Evolutionary conservation across 495 filamentous ascomycete genomes (phyloP), one percentile per base, ranked within the genome.

Genomic region (Pseudomonodictys pantanalensis): DNA sequence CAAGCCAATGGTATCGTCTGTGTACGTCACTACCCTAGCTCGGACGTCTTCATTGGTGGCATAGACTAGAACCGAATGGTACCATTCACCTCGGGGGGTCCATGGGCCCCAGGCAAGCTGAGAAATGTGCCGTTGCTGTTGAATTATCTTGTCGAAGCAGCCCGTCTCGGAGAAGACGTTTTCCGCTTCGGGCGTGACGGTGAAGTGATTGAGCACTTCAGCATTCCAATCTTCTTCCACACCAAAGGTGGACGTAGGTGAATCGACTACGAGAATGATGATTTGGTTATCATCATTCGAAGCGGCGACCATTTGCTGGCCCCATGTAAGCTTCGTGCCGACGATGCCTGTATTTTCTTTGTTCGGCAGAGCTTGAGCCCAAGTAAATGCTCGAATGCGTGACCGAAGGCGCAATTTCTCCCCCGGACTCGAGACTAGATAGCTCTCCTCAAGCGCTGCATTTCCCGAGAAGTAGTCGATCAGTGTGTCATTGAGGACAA

Each of bases 221-320:
- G 54, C 59, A 17, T 26, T 61, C 62, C 69, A 63, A 18, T 26
- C 30, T 26, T 56, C 30, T 1, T 51, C 20, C 17, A 26, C 12
- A n/a, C 48, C 51, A 38, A 71, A 35, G 54, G 55, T 50, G 1
- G 58, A 51, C 22, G 66, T 65, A 12, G 69, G 67, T 17, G 71
- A 71, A 6, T 56, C n/a, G 11, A 74, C 42, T 47, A 50, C 47
- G 38, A 76, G 44, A 28, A 78, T 47, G 26, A 76, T 20, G 58
- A 78, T 66, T 43, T 78, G 72, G 26, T 69, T 70, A 28, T 73
- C 64, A 28, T 78, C 76, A 63, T 78, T 77, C n/a, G 75, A 66
- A 3, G 76, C 56, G 38, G 75, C 76, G 25, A 78, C 18, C 25
- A 68, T n/a, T n/a, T 47, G 35, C 51, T 61, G 50, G 48, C 68